phyloP scores from a whole-genome alignment of 129 eudicot genomes.

The Flaveria bidentis region DNA sequence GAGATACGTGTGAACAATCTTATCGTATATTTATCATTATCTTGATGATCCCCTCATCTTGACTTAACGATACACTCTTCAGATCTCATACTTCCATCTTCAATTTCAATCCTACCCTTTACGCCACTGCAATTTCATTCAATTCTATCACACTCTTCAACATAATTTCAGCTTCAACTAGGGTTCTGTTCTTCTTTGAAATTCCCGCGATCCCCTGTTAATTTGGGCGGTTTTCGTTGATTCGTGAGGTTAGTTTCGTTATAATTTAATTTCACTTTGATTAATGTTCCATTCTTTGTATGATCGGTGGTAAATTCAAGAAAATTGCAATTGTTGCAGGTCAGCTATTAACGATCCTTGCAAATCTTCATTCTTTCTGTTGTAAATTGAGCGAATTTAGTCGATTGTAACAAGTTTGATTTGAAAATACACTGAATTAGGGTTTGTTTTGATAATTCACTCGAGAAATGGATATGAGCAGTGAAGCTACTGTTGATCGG shows the following conservation, averaged over 20 bases:
- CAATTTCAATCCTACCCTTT: not conserved
- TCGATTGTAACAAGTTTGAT: not conserved
- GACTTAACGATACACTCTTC: constrained; percentile 18
- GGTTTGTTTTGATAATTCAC: constrained; percentile 15
- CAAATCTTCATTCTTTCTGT: no score
- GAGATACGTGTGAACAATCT: not conserved
- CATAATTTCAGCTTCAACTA: not conserved
- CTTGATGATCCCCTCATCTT: not conserved
- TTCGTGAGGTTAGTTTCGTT: not conserved
- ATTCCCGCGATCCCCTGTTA: not conserved
- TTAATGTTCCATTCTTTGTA: constrained; percentile 13
- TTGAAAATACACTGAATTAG: constrained; percentile 17
- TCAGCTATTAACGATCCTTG: no score
- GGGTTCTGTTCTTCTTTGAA: not conserved
- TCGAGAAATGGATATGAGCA: constrained; percentile 74
- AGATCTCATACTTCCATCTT: constrained; percentile 13
- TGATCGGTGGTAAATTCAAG: not conserved
- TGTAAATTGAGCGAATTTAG: not conserved
- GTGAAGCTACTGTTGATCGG: constrained; percentile 74
- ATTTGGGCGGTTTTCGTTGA: constrained; percentile 13
- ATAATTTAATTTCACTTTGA: constrained; percentile 11
- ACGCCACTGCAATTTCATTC: constrained; percentile 4
- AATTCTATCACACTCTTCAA: constrained; percentile 15
- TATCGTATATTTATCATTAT: constrained; percentile 11
- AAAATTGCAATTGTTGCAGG: not conserved